Base-by-base conservation (phyloP, 331 rosid genomes). In the Pyracantha coccinea region DNA sequence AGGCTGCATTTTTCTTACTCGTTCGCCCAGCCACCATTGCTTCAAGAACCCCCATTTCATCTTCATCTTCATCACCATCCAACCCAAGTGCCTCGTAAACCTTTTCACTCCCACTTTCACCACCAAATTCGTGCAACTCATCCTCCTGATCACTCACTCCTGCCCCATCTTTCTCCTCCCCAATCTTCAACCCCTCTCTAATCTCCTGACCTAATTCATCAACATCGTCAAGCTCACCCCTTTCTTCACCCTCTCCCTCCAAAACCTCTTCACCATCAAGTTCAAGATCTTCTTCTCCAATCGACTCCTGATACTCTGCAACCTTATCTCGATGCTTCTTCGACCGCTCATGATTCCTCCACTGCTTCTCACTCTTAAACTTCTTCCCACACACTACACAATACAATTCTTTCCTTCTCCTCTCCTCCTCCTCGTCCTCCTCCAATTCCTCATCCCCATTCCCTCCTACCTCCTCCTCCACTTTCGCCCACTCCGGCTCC, bases 291-390 rank as follows among this genome's bases (percentile, higher is more conserved):
- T 92, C 93, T 73, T 86, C 89, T 20, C 55, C 84, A 55, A 87
- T 71, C 0, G 96, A 87, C 50, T 90, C 94, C 77, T 32, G 85
- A 44, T 89, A 88, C 85, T 95, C 93, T 0, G 89, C 91, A 24
- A 95, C 97, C 83, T 90, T 95, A 84, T 95, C 99, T 68, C 86
- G 87, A 68, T 95, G 99, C 84, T 92, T 95, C 82, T 92, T 92
- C 0, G 97, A 92, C 82, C 89, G 99, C 89, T 95, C 99, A 16
- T 95, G 99, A 60, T 95, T 95, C 86, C 92, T 95, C 99, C 99
- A 95, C 61, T 95, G 99, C 88, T 86, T 95, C 80, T 95, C 99
- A 87, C 99, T 95, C 93, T 89, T 95, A 80, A 95, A 92, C 92
- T 89, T 95, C 90, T 95, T 95, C 85, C 97, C 92, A 84, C 99